Evolutionary conservation across 2,329 filamentous ascomycete genomes (phyloP).

Genomic region (Paraphoma chrysanthemicola): DNA sequence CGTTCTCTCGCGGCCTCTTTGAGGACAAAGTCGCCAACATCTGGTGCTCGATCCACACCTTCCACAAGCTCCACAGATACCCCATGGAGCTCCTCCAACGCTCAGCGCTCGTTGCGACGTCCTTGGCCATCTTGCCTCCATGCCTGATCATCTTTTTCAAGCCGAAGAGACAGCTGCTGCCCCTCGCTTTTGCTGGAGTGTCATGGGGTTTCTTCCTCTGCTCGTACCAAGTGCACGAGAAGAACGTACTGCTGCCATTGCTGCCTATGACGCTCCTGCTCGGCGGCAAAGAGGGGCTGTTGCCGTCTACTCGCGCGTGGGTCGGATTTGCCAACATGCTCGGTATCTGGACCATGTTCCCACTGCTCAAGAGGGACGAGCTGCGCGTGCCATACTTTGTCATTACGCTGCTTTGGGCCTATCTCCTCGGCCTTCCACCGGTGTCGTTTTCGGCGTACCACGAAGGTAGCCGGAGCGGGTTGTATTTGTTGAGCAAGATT

Average conservation of each 20-base stretch:
- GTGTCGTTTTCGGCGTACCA: constrained; percentile 74
- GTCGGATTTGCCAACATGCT: constrained; percentile 94
- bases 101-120: constrained; percentile 75
- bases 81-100: constrained; percentile 75
- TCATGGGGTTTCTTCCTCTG: constrained; percentile 98
- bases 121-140: constrained; percentile 77
- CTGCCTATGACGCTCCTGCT: constrained; percentile 92
- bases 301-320: constrained; percentile 81
- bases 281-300: constrained; percentile 77
- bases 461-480: constrained; percentile 48
- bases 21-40: constrained; percentile 99
- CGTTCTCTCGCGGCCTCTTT: constrained; percentile 93
- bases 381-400: constrained; percentile 84
- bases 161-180: constrained; percentile 78
- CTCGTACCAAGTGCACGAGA: constrained; percentile 98
- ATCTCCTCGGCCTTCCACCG: constrained; percentile 85
- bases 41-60: constrained; percentile 91
- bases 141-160: constrained; percentile 80
- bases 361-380: constrained; percentile 84
- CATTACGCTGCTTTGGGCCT: constrained; percentile 87
- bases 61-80: constrained; percentile 84
- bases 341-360: constrained; percentile 92
- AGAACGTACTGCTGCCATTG: constrained; percentile 90
- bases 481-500: constrained; percentile 67
- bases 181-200: constrained; percentile 79